These are phyloP conservation scores for Trichoderma oligosporum DNA, from an alignment of 2,329 filamentous ascomycete species.

Conservation along the genomic window DNA sequence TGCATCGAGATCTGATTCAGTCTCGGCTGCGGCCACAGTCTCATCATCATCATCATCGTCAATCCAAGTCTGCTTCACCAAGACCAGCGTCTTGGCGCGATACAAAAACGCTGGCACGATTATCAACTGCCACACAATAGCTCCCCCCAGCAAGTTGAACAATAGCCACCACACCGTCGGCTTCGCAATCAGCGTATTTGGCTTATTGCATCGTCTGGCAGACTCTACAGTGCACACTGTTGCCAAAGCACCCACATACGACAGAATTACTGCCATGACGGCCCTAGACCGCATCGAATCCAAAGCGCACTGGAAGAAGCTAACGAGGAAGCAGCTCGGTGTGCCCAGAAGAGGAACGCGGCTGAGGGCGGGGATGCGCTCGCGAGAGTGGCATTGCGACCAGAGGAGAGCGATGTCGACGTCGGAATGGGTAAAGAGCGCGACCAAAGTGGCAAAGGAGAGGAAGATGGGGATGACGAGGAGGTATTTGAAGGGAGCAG, in stretches of 20 bases:
- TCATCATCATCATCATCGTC: constrained; percentile 53
- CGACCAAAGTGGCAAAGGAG: constrained; percentile 39
- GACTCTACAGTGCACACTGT: constrained; percentile 50
- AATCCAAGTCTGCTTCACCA: constrained; percentile 32
- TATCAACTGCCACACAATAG: constrained; percentile 50
- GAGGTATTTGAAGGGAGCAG: constrained; percentile 50
- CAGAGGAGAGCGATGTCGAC: constrained; percentile 51
- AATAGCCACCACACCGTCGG: constrained; percentile 44
- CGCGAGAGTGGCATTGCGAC: constrained; percentile 50
- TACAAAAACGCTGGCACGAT: constrained; percentile 49
- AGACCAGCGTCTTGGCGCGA: constrained; percentile 37
- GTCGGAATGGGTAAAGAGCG: constrained; percentile 46
- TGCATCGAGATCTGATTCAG: not conserved
- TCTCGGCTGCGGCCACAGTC: constrained; percentile 27
- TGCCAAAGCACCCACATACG: constrained; percentile 45
- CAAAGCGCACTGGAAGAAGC: constrained; percentile 46
- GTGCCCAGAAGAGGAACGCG: constrained; percentile 45
- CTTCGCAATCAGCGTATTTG: constrained; percentile 35
- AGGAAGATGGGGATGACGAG: constrained; percentile 48
- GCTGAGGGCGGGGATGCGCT: constrained; percentile 43
- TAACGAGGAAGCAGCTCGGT: constrained; percentile 47
- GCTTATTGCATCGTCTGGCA: constrained; percentile 41
- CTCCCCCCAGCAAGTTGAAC: constrained; percentile 47
- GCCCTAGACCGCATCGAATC: constrained; percentile 40
- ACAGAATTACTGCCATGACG: constrained; percentile 41